These are phyloP conservation scores for Massariosphaeria phaeospora DNA, from an alignment of 495 filamentous ascomycete species.

Conservation along the genomic window DNA sequence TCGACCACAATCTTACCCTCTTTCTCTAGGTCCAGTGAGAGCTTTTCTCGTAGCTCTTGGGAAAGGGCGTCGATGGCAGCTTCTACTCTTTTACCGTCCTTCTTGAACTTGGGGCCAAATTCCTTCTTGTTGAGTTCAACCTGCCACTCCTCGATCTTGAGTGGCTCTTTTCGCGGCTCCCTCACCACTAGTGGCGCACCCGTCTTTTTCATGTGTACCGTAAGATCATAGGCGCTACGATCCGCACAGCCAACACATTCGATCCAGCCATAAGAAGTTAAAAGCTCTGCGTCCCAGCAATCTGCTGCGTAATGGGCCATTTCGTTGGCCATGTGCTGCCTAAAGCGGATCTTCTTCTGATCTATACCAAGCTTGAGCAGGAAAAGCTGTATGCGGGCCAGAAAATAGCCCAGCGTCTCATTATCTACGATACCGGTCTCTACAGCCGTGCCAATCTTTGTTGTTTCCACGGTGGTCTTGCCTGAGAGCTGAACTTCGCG, in stretches of 20 bases:
- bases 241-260: constrained; percentile 85
- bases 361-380: constrained; percentile 66
- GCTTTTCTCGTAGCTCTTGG: constrained; percentile 66
- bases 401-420: constrained; percentile 84
- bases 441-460: constrained; percentile 68
- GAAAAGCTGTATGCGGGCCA: constrained; percentile 72
- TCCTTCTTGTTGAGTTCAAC: constrained; percentile 79
- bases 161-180: constrained; percentile 60
- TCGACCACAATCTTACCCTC: constrained; percentile 63
- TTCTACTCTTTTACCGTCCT: constrained; percentile 71
- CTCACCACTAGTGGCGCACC: constrained; percentile 67
- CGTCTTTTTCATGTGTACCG: constrained; percentile 76
- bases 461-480: constrained; percentile 54
- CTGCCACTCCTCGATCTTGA: constrained; percentile 66
- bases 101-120: constrained; percentile 75
- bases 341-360: constrained; percentile 67
- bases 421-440: constrained; percentile 66
- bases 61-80: constrained; percentile 59
- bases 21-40: constrained; percentile 59
- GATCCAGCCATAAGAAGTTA: constrained; percentile 77
- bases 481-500: constrained; percentile 68
- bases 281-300: constrained; percentile 80
- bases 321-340: constrained; percentile 77
- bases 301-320: constrained; percentile 83
- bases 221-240: constrained; percentile 72